Base-by-base conservation (phyloP, 164 flowering plant genomes). In the Vitis amurensis region DNA sequence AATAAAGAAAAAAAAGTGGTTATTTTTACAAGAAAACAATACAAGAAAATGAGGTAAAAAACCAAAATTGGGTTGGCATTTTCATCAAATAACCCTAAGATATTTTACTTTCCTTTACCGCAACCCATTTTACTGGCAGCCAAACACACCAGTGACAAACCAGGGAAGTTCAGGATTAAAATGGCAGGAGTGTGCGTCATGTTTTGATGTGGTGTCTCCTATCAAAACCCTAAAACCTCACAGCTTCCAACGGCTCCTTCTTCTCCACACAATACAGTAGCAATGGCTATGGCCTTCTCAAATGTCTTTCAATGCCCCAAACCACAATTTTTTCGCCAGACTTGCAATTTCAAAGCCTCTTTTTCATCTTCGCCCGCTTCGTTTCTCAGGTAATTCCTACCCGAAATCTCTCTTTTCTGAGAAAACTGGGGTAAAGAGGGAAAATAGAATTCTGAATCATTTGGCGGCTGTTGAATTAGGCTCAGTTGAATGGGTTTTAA, bases 241-340 rank as follows among this genome's bases (percentile, higher is more conserved):
- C 7, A 37, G 44, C 44, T 37, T 37, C 44, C 44, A 37, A 37
- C 44, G 44, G 44, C 7, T 37, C 44, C 4, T 37, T 37, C 44
- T 37, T 37, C 44, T 37, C 44, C 44, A 3, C 44, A 37, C 8
- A 6, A 6, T 2, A 9, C 52, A 31, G 50, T n/a, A 11, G 15
- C 53, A 55, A 87, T 83, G 91, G 81, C 89, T 64, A 59, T 79
- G 68, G 74, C 86, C 3, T 56, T 83, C 55, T 81, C 91, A 7
- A 79, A 71, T 62, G 78, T 75, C 50, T 64, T 83, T 53, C 84
- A 61, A 12, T 79, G 76, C 78, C 77, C 88, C 10, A 73, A 68
- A 51, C 71, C 77, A 2, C 68, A 30, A 3, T 11, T 73, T 10
- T 50, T 76, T 27, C 64, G 8, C 4, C 64, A 57, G n/a, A 74